Conservation (phyloP, 1,284 basidiomycete genomes). For the Irpex lacteus region DNA sequence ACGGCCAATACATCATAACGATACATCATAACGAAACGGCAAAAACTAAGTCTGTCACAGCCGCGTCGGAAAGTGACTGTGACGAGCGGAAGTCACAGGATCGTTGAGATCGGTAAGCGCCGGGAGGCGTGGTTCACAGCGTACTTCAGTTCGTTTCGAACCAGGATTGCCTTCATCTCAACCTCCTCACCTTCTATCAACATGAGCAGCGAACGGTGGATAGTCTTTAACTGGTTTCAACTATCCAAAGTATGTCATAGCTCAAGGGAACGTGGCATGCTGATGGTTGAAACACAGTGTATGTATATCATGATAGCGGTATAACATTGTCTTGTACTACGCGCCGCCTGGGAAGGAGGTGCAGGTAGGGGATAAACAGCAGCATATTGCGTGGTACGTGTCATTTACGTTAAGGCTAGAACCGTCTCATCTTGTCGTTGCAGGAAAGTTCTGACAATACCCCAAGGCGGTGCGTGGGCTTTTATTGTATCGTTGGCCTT, state of each 20-base stretch:
- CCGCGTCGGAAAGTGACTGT: too few species aligned
- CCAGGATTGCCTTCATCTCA: neutral
- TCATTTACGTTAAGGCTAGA: neutral
- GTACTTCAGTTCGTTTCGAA: neutral
- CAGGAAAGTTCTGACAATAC: slow-evolving; percentile 7
- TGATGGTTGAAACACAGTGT: neutral
- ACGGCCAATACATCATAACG: too few species aligned
- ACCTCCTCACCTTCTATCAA: neutral
- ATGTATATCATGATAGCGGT: neutral
- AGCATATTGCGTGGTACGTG: slow-evolving; percentile 2
- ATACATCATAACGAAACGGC: too few species aligned
- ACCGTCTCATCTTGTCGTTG: neutral
- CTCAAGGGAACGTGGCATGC: neutral
- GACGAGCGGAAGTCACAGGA: too few species aligned
- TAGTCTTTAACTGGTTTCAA: neutral
- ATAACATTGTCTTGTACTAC: slow-evolving; percentile 6
- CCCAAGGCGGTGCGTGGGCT: neutral
- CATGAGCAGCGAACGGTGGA: neutral
- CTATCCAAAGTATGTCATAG: neutral
- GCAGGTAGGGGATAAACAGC: neutral
- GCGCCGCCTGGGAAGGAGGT: slow-evolving; percentile 4
- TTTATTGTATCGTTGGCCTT: neutral
- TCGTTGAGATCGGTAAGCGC: too few species aligned
- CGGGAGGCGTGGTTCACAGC: neutral
- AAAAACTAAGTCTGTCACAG: too few species aligned